phyloP scores from a whole-genome alignment of 306 rosid species.

The Alnus glutinosa region DNA sequence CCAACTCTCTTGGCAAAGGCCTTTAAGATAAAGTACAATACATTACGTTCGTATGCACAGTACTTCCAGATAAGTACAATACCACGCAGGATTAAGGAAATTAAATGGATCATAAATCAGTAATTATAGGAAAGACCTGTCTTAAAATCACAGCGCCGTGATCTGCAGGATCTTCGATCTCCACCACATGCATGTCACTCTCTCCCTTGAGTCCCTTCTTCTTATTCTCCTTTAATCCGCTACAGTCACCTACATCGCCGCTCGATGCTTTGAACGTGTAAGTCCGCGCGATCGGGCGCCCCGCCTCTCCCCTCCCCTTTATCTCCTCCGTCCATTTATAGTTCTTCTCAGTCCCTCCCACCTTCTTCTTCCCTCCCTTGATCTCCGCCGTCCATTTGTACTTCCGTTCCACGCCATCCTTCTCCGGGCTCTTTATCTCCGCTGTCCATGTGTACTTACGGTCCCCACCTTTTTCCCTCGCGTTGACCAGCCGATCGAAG shows the following conservation, averaged over 20 bases:
- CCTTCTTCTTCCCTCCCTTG: conserved; percentile 50
- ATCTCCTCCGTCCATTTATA: conserved; percentile 85
- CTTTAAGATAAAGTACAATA: conserved; percentile 39
- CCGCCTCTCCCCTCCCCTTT: conserved; percentile 57
- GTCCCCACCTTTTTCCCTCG: conserved; percentile 31
- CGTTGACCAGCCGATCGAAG: conserved; percentile 48
- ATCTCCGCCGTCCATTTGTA: conserved; percentile 74
- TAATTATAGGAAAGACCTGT: conserved; percentile 55
- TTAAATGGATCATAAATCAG: background rate
- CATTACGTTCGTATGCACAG: background rate
- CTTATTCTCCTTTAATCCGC: conserved; percentile 33
- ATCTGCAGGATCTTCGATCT: conserved; percentile 66
- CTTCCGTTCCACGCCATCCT: conserved; percentile 64
- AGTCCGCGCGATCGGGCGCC: conserved; percentile 48
- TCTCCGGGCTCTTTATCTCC: conserved; percentile 63
- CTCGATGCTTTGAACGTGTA: conserved; percentile 58
- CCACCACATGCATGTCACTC: conserved; percentile 61
- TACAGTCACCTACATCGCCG: conserved; percentile 33
- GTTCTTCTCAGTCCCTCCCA: conserved; percentile 43
- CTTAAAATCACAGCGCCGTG: conserved; percentile 69
- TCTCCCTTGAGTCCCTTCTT: conserved; percentile 38
- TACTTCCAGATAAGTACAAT: background rate
- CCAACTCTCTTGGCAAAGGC: conserved; percentile 76
- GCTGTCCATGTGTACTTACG: conserved; percentile 88
- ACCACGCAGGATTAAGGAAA: background rate